These are phyloP conservation scores for Phytophthora foliorum DNA, from an alignment of 352 stramenopile species.

Conservation along the genomic window DNA sequence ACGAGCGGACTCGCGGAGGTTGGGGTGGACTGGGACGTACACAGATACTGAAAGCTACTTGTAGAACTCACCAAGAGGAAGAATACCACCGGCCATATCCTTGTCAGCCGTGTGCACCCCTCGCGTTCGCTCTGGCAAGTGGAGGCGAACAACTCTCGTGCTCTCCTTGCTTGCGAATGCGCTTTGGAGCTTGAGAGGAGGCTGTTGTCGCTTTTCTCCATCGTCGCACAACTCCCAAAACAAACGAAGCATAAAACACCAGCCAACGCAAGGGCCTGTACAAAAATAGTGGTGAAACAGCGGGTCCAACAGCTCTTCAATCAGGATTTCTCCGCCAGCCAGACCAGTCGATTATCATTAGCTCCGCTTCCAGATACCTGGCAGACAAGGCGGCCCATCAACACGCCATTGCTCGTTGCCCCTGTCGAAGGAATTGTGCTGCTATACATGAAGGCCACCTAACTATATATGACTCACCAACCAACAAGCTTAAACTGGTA, in stretches of 20 bases:
- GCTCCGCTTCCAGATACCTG: conserved; percentile 8
- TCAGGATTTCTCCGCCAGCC: conserved; percentile 29
- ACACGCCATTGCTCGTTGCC: neutral
- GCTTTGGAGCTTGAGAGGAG: conserved; percentile 39
- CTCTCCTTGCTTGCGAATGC: conserved; percentile 41
- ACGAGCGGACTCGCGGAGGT: conserved; percentile 15
- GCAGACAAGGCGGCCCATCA: conserved; percentile 7
- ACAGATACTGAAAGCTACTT: conserved; percentile 41
- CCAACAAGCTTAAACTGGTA: neutral
- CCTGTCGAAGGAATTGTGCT: neutral
- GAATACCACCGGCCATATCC: conserved; percentile 43
- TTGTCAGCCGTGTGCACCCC: conserved; percentile 20
- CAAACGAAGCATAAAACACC: conserved; percentile 40
- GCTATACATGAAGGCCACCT: neutral
- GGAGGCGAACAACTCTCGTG: conserved; percentile 29
- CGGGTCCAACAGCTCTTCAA: conserved; percentile 27
- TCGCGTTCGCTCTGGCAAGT: conserved; percentile 25
- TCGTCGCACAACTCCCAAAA: conserved; percentile 50
- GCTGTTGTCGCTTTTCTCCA: conserved; percentile 40
- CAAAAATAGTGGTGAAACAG: conserved; percentile 50
- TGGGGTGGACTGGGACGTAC: conserved; percentile 17
- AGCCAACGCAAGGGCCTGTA: conserved; percentile 16
- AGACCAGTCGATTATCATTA: no score
- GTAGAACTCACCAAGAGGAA: conserved; percentile 43
- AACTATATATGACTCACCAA: conserved; percentile 6